These are phyloP conservation scores for Beverwykella pulmonaria DNA, from an alignment of 495 filamentous ascomycete genomes.

Conservation along the genomic window DNA sequence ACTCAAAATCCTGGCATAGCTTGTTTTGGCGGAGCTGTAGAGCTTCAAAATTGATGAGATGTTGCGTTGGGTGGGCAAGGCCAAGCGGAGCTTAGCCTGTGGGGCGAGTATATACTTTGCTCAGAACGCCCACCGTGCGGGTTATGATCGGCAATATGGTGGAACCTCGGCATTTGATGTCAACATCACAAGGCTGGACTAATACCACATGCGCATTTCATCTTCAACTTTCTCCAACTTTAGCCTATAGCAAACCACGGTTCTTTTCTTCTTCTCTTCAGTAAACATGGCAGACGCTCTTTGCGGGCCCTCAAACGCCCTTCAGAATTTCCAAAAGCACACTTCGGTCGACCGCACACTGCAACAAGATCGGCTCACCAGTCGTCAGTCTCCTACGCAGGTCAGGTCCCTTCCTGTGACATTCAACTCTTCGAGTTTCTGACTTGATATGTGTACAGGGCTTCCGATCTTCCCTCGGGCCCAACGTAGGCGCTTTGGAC, in stretches of 20 bases:
- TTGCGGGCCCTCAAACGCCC: conserved; percentile 87
- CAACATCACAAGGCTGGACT: no score
- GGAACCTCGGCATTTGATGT: neutral
- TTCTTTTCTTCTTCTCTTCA: neutral
- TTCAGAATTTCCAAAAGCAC: conserved; percentile 84
- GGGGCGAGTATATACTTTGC: no score
- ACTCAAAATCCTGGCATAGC: no score
- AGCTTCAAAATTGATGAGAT: no score
- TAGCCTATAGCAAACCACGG: conserved; percentile 1
- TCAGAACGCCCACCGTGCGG: no score
- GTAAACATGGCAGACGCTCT: conserved; percentile 69
- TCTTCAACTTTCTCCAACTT: neutral
- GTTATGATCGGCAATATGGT: neutral
- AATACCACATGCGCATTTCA: no score
- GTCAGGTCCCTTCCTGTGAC: conserved; percentile 46
- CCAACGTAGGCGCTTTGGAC: conserved; percentile 61
- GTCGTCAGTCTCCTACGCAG: conserved; percentile 58
- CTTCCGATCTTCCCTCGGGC: conserved; percentile 62
- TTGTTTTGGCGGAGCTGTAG: no score
- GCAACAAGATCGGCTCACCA: conserved; percentile 77
- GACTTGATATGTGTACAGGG: conserved; percentile 47
- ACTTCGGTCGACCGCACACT: conserved; percentile 73
- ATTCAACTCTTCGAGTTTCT: no score
- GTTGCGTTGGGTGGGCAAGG: no score
- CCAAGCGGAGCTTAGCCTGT: no score